Evolutionary conservation across 208 protist species (phyloP), one percentile per base, ranked within the genome.

Genomic region (Crithidia expoeki): DNA sequence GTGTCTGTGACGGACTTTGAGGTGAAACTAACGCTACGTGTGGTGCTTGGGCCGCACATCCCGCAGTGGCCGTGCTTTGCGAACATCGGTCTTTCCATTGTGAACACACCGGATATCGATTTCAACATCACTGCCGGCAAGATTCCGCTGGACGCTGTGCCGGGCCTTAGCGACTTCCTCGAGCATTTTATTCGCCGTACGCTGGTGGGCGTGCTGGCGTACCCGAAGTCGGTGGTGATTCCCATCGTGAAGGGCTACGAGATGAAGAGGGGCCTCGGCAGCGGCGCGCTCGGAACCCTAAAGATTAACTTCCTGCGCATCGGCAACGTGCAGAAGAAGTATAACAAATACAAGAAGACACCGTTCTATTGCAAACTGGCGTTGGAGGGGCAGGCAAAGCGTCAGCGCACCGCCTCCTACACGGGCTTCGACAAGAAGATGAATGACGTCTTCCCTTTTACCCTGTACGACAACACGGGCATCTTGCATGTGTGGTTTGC

Each of bases 31-130:
- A 79, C 84, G 63, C 38, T 88, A 53, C 83, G 87, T 44, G 66
- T 86, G 57, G 79, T 78, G 32, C 68, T 93, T 21, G 77, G 74
- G n/a, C 87, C 87, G 2, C 81, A 88, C 72, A 82, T 89, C 55
- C 74, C 83, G 17, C 66, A 80, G 66, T 93, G 87, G 87, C 87
- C 87, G 11, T 93, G 87, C 71, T 86, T 93, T 65, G 87, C 70
- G 38, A 83, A 82, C 64, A 81, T 88, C 36, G 68, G 68, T 11
- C 10, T 93, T 30, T 88, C 84, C 23, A 85, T 90, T 59, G 79
- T 90, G 46, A 83, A 84, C 58, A 79, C 76, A 28, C 84, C 82
- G 27, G 67, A 84, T 10, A 71, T 90, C 19, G 77, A 89, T 51
- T 90, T 90, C 75, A 81, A 87, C 71, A 66, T 90, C 65, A 76